Evolutionary conservation across 176 grass and related monocot genomes (phyloP), one percentile per base, ranked within the genome.

Genomic region (Hsuehochloa calcarea): DNA sequence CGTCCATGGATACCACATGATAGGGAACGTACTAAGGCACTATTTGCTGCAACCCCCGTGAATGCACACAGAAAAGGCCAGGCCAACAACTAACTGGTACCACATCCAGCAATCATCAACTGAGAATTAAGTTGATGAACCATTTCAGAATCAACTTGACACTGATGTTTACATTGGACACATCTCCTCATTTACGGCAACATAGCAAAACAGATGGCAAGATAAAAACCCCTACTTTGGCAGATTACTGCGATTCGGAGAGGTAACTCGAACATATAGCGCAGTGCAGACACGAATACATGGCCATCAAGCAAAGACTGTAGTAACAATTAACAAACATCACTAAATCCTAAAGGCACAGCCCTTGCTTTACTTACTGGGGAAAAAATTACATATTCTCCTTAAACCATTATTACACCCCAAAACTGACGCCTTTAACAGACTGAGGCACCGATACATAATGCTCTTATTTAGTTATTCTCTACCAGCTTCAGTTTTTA

Each of bases 121-220:
- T 54, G 10, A 79, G 8, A 79, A 72, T 55, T 51, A 60, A 85
- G 38, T 49, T 63, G 64, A 50, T 68, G 68, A 26, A n/a, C 11
- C 64, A 70, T 68, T 75, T 79, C 82, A 40, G 16, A 49, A 6
- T 81, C 40, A 89, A 62, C 40, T 61, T 72, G 37, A 47, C 1
- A 60, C 10, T 65, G 31, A 41, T 15, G 43, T 58, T 44, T 88
- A 67, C 46, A 56, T 10, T 10, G 39, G 41, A 64, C 68, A 39
- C 12, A 15, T 70, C 60, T 27, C 22, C 49, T 51, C 8, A 8
- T 83, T 39, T 39, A 16, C 43, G 44, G 64, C 4, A 62, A 63
- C 17, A 75, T 8, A 59, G 34, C 14, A 51, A 51, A 68, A 20
- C 29, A 68, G 31, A 54, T 40, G 20, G 22, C 29, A 54, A 17